Percentiles rank a stretch among this genome's conserved stretches.
These are phyloP conservation scores for Sphagnum contortum DNA, from an alignment of 225 moss, liverwort and hornwort genomes.

Conservation along the genomic window DNA sequence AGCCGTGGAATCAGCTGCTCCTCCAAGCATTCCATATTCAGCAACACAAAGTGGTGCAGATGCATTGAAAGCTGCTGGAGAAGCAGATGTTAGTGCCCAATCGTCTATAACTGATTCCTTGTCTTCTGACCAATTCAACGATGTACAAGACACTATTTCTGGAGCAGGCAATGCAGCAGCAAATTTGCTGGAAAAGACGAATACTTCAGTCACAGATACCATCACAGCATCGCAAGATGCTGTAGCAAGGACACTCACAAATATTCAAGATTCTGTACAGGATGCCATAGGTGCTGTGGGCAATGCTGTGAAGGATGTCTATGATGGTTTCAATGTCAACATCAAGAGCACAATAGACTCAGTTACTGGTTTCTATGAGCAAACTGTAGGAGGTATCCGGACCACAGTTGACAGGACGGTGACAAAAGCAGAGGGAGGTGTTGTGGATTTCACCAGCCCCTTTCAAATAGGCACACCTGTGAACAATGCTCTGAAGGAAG, in stretches of 20 bases:
- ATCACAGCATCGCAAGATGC: conserved; percentile 46
- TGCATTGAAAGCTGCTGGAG: conserved; percentile 27
- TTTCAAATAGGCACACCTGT: conserved; percentile 66
- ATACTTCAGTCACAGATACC: conserved; percentile 28
- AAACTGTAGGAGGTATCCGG: conserved; percentile 36
- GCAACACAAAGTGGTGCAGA: conserved; percentile 21
- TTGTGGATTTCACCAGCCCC: conserved; percentile 43
- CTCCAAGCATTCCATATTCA: conserved; percentile 17
- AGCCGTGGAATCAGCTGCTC: conserved; percentile 11
- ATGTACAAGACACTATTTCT: neutral
- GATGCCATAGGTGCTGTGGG: conserved; percentile 38
- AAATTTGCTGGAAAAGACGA: conserved; percentile 14
- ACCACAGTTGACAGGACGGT: conserved; percentile 35
- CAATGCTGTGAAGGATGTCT: conserved; percentile 27
- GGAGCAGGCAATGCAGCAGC: conserved; percentile 15
- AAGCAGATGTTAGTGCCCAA: conserved; percentile 18
- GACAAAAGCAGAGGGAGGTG: conserved; percentile 30
- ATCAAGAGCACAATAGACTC: conserved; percentile 35
- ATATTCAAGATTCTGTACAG: conserved; percentile 31
- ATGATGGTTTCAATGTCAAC: conserved; percentile 45
- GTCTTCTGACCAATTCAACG: too few species aligned
- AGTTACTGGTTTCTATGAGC: conserved; percentile 47
- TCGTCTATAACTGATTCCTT: conserved; percentile 14
- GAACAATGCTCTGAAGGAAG: conserved; percentile 71
- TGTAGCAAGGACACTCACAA: conserved; percentile 30